Base-by-base conservation (phyloP, 306 rosid species). In the Vachellia pachyceras region DNA sequence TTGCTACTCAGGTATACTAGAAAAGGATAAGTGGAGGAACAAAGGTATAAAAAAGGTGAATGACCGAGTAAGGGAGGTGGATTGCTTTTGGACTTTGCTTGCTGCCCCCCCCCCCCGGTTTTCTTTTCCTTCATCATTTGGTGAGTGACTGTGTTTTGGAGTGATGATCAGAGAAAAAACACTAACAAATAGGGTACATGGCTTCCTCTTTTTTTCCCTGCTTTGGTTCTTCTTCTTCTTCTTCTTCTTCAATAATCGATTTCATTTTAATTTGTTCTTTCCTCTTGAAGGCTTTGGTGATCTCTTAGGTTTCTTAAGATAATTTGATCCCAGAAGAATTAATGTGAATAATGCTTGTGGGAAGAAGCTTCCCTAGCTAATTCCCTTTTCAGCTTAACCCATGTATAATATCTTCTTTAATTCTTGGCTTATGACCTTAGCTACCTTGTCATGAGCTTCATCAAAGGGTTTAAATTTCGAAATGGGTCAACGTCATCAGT, bases 161-260 rank as follows among this genome's bases (percentile, higher is more conserved):
- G 69, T 78, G 80, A 82, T 76, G 5, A 54, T 20, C 76, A 73
- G 90, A 88, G 65, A 39, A 7, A 66, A 37, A 84, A 49, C 83
- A 71, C 90, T 87, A 81, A 89, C 90, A 86, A 78, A 75, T 85
- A 86, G 92, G 86, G 84, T 86, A 87, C 58, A 82, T 85, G 84
- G 82, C 55, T 77, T 29, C 33, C 33, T 29, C 33, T 29, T 29
- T 29, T 29, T 82, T 20, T 58, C 22, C 1, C 69, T 85, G 68
- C 54, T 72, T 85, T 80, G 74, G 42, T 68, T 54, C 60, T 54
- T 54, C 60, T 18, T 54, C 60, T 54, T 77, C 73, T 68, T n/a
- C n/a, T n/a, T n/a, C n/a, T n/a, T 78, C 73, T 75, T 66, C 60
- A 61, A 61, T 42, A 60, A 52, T 76, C 65, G 64, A 58, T 86